A percentile compares a stretch with the other conserved stretches of the same genome.
Evolutionary conservation across 176 grass and related monocot genomes (phyloP).

Genomic region (Rhynchospora pubera): DNA sequence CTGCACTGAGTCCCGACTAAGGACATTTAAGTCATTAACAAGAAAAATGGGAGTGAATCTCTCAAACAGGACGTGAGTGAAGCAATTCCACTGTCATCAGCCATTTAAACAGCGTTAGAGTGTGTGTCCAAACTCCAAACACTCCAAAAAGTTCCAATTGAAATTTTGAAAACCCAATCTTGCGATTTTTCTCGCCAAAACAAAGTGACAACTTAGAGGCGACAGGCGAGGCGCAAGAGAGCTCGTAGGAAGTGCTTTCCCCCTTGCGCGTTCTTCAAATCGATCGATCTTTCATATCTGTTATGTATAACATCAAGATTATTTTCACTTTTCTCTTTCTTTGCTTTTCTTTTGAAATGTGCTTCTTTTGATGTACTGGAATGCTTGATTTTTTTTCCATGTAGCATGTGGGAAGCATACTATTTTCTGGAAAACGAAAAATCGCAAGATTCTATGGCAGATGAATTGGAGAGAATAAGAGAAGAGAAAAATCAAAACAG

Average conservation of each 20-base stretch:
- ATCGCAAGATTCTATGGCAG: background rate
- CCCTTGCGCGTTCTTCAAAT: background rate
- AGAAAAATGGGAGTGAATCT: too few relatives aligned
- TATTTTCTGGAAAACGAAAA: background rate
- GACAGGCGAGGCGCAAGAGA: background rate
- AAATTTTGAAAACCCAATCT: background rate
- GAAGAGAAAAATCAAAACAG: background rate
- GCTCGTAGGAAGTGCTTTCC: background rate
- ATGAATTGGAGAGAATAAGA: background rate
- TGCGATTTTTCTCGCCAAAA: background rate
- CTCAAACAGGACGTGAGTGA: too few relatives aligned
- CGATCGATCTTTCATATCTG: background rate
- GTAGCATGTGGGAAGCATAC: background rate
- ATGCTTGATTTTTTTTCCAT: background rate
- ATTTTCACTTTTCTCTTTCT: background rate
- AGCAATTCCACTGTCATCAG: too few relatives aligned
- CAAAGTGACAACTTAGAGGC: too few relatives aligned
- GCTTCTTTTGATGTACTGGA: background rate
- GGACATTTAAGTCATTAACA: too few relatives aligned
- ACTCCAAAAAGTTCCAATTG: too few relatives aligned
- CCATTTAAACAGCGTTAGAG: background rate
- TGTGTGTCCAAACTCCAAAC: background rate
- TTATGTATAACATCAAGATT: background rate
- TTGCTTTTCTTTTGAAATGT: background rate
- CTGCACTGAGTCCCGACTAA: too few relatives aligned